A percentile compares a stretch with the other conserved stretches of the same genome.
Evolutionary conservation across 23 red algal species (phyloP).

Genomic region (Chondrus crispus): DNA sequence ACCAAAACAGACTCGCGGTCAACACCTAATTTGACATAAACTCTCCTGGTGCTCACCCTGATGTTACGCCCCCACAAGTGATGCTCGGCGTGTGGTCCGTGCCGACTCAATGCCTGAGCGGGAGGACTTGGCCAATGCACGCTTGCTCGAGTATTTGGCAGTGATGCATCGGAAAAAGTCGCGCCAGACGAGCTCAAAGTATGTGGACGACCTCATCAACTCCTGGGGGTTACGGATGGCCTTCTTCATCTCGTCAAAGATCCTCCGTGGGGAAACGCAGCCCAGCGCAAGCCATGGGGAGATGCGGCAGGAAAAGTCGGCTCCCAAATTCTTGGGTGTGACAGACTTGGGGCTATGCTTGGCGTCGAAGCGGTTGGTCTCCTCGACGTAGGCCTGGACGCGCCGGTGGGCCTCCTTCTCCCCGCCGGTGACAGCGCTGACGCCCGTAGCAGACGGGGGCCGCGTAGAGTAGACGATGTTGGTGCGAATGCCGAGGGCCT

Average conservation of each 20-base stretch:
- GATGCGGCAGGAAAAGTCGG: constrained; percentile 98
- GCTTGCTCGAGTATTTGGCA: constrained; percentile 65
- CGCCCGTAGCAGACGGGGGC: neutral
- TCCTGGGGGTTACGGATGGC: neutral
- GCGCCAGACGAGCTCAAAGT: constrained; percentile 95
- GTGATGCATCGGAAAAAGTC: constrained; percentile 99
- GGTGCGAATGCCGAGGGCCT: constrained; percentile 71
- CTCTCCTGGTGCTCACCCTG: too few relatives aligned
- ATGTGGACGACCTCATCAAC: constrained; percentile 44
- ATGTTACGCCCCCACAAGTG: neutral
- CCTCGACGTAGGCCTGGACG: constrained; percentile 79
- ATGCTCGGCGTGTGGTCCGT: neutral
- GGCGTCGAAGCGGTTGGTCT: constrained; percentile 38
- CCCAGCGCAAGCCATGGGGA: constrained; percentile 96
- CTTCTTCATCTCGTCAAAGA: constrained; percentile 74
- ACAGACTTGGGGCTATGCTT: neutral
- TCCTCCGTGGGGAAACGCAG: constrained; percentile 86
- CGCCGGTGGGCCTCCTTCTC: constrained; percentile 81
- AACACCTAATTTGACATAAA: neutral
- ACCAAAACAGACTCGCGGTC: neutral
- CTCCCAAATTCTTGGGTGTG: constrained; percentile 75
- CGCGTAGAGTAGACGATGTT: neutral
- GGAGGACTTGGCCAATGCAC: too few relatives aligned
- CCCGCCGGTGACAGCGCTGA: constrained; percentile 70
- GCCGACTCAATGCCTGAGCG: neutral